Base-by-base conservation (phyloP, 306 rosid species). In the Gillenia trifoliata region DNA sequence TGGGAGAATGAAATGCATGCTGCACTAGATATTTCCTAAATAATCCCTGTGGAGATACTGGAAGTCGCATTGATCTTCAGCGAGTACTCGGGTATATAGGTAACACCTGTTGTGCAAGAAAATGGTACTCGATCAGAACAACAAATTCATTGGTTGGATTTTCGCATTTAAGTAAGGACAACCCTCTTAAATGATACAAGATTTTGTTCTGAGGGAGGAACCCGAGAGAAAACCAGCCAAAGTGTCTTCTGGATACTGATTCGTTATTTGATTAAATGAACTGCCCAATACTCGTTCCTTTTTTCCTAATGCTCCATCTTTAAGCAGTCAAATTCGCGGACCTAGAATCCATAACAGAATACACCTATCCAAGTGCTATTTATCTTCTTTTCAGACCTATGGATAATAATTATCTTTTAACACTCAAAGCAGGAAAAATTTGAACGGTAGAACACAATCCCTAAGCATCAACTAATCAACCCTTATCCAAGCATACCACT, bases 1-100 rank as follows among this genome's bases (percentile, higher is more conserved):
- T 70, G 66, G n/a, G 23, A 47, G 62, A 36, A 78, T 49, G 29
- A 63, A 82, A 74, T 45, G 75, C 57, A 54, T 79, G 71, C 73
- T 71, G 61, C 45, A 64, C 40, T n/a, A 19, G 47, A 57, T 57
- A 36, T 43, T 54, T 72, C 80, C 80, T 85, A 94, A 40, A 76
- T 20, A 77, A 79, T 74, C 70, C 84, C 92, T 4, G 89, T 75
- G 54, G 88, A 90, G 76, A 87, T 82, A 86, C 96, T 80, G 83
- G 97, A 87, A 71, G 89, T 90, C 73, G 99, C 90, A 45, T 87
- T 87, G 72, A 92, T 90, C 89, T 82, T 85, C 75, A 92, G 80
- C 3, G 96, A 76, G 77, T 83, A 72, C 83, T 92, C 96, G 4
- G 98, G 98, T 72, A 84, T 82, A 71, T 90, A 95, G 34, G 93